Conservation (phyloP, 345 rosid genomes). For the Excoecaria cochinchinensis region DNA sequence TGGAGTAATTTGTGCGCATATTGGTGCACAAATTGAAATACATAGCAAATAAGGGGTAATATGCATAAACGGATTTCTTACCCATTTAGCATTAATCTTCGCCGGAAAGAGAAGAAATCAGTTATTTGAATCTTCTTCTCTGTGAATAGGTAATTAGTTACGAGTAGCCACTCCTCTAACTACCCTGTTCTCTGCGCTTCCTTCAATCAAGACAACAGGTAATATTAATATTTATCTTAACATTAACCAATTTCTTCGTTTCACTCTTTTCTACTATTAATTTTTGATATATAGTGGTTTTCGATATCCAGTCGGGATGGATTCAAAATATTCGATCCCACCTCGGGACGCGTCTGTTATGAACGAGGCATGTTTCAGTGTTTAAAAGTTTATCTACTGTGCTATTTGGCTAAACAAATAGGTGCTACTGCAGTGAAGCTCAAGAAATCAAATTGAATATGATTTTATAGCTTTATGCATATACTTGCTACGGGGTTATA, state of each 20-base stretch:
- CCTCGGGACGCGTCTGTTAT: constrained; percentile 76
- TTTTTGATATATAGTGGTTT: too few species aligned
- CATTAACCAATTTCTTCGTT: too few species aligned
- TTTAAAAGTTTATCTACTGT: neutral
- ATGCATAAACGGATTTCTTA: too few species aligned
- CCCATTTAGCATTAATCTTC: too few species aligned
- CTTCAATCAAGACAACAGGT: constrained; percentile 89
- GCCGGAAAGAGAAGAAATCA: too few species aligned
- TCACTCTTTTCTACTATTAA: neutral
- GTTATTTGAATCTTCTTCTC: neutral
- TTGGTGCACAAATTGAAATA: too few species aligned
- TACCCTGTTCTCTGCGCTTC: constrained; percentile 66
- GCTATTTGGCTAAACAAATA: constrained; percentile 3
- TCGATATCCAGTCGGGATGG: constrained; percentile 69
- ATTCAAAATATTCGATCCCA: constrained; percentile 73
- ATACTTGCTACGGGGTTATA: too few species aligned
- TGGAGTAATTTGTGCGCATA: too few species aligned
- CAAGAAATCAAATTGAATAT: too few species aligned
- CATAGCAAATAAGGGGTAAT: too few species aligned
- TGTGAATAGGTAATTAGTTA: constrained; percentile 15
- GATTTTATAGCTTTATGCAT: too few species aligned
- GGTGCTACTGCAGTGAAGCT: too few species aligned
- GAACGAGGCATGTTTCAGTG: constrained; percentile 54
- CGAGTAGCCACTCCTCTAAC: constrained; percentile 54
- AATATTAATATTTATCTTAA: neutral